Evolutionary conservation across 306 rosid species (phyloP).

Genomic region (Acacia confusa): DNA sequence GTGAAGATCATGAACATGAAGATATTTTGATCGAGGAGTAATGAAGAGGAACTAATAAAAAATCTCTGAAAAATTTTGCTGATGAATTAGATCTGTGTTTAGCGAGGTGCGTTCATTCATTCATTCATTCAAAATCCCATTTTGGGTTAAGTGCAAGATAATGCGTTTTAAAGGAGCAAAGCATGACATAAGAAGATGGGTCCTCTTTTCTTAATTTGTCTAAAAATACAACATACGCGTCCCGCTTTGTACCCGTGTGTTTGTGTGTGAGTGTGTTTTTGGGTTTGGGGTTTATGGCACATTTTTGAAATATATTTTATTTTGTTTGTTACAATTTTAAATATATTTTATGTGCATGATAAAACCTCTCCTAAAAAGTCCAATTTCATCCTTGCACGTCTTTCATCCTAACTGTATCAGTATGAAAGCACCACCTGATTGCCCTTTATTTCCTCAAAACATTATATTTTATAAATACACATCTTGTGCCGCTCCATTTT

Average conservation of each 20-base stretch:
- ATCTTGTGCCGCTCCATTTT: not conserved
- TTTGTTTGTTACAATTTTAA: no score
- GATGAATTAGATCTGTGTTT: not conserved
- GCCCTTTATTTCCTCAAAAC: slow-evolving; percentile 22
- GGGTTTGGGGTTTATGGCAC: slow-evolving; percentile 35
- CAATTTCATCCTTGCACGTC: slow-evolving; percentile 68
- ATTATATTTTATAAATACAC: not conserved
- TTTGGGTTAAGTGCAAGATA: slow-evolving; percentile 30
- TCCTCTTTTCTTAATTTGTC: slow-evolving; percentile 38
- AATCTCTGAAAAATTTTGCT: not conserved
- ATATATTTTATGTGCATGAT: slow-evolving; percentile 41
- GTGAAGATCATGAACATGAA: not conserved
- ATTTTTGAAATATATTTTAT: not conserved
- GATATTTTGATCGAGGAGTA: slow-evolving; percentile 1
- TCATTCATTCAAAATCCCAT: slow-evolving; percentile 39
- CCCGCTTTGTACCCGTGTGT: slow-evolving; percentile 37
- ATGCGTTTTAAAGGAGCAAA: slow-evolving; percentile 48
- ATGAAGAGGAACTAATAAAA: no score
- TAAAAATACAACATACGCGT: slow-evolving; percentile 38
- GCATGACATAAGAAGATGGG: slow-evolving; percentile 46
- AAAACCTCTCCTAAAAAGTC: slow-evolving; percentile 29
- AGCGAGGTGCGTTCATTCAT: slow-evolving; percentile 12
- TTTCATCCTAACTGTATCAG: slow-evolving; percentile 33
- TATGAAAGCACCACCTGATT: slow-evolving; percentile 27
- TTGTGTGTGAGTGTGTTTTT: slow-evolving; percentile 27